Percentiles rank a stretch among this genome's conserved stretches.
Conservation (phyloP, 75 land plant genomes). For the Chamaecyparis obtusa region DNA sequence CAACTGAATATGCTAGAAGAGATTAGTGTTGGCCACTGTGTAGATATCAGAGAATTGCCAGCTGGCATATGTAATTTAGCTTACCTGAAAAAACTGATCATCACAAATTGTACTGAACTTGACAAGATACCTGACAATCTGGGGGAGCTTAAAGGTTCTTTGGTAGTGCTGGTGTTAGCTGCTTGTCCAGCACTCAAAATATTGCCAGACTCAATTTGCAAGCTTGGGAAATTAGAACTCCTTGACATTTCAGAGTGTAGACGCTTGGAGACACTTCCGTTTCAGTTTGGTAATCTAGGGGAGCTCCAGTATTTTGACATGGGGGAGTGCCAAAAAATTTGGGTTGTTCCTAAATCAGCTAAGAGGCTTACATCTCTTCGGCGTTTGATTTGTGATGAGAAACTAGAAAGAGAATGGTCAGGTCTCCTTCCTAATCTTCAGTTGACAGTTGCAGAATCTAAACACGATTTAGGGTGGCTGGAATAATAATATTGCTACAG, state of each 20-base stretch:
- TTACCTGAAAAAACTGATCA: not conserved
- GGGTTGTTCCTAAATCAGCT: too few relatives aligned
- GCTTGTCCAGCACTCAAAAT: not conserved
- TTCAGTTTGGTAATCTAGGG: not conserved
- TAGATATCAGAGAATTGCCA: conserved; percentile 41
- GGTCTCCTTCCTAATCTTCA: too few relatives aligned
- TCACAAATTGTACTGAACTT: not conserved
- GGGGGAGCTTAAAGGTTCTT: not conserved
- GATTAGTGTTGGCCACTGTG: conserved; percentile 53
- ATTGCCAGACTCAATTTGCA: not conserved
- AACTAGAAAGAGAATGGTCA: too few relatives aligned
- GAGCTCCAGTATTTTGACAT: not conserved
- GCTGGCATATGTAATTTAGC: conserved; percentile 25
- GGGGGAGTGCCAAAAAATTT: not conserved
- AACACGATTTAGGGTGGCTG: too few relatives aligned
- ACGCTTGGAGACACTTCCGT: not conserved
- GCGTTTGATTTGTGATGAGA: too few relatives aligned
- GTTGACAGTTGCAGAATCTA: too few relatives aligned
- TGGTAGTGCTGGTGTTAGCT: not conserved
- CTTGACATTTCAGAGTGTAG: conserved; percentile 1
- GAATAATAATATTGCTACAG: too few relatives aligned
- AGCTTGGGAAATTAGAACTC: not conserved
- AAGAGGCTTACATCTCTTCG: too few relatives aligned
- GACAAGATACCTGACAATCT: not conserved
- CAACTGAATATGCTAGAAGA: conserved; percentile 38